Evolutionary conservation across 345 rosid species (phyloP).

Genomic region (Barbarea vulgaris): DNA sequence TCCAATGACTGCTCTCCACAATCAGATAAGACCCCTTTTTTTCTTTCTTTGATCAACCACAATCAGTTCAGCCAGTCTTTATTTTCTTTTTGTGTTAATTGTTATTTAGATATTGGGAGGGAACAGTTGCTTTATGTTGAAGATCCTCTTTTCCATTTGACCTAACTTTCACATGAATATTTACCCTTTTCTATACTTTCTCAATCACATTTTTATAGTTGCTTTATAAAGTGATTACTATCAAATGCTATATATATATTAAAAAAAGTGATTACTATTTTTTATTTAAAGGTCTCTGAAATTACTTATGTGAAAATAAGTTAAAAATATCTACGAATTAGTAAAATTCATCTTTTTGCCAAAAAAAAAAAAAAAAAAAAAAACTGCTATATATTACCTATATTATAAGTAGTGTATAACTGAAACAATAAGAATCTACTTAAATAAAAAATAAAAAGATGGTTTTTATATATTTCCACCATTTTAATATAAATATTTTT

Average conservation of each 20-base stretch:
- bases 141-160: slow-evolving; percentile 15
- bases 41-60: background rate
- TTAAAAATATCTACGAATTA: too few relatives aligned
- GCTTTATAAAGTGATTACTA: background rate
- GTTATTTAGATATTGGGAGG: slow-evolving; percentile 11
- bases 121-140: slow-evolving; percentile 20
- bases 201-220: background rate
- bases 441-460: background rate
- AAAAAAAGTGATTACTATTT: background rate
- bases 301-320: too few relatives aligned
- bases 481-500: too few relatives aligned
- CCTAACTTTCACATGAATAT: slow-evolving; percentile 11
- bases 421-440: background rate
- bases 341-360: background rate
- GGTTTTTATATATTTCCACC: background rate
- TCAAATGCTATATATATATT: background rate
- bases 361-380: too few relatives aligned
- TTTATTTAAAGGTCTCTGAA: too few relatives aligned
- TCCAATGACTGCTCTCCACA: slow-evolving; percentile 32
- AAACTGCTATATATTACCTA: background rate
- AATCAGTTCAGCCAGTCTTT: slow-evolving; percentile 28
- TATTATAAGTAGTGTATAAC: too few relatives aligned
- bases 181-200: background rate
- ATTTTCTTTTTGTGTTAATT: background rate
- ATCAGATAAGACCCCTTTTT: slow-evolving; percentile 23